Percentiles rank a stretch among this genome's conserved stretches.
phyloP scores from a whole-genome alignment of 495 filamentous ascomycete species.

The Tuber melanosporum region DNA sequence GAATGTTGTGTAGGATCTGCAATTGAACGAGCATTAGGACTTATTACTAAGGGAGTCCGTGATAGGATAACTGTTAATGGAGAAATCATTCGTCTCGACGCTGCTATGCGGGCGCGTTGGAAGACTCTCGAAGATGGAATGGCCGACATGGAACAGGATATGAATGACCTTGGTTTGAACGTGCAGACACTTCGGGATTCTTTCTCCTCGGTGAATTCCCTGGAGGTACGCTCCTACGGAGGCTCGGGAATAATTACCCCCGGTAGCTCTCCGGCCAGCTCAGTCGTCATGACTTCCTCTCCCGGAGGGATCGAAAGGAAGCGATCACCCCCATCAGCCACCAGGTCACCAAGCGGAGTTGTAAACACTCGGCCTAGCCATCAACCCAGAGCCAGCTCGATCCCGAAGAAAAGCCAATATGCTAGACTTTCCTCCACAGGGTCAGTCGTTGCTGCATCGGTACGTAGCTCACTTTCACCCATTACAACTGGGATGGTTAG shows the following conservation, averaged over 20 bases:
- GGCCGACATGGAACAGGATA: constrained; percentile 60
- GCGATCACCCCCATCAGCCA: constrained; percentile 29
- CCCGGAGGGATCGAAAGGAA: constrained; percentile 31
- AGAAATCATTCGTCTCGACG: constrained; percentile 76
- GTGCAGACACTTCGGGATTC: constrained; percentile 82
- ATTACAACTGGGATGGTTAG: constrained; percentile 30
- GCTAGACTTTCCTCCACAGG: constrained; percentile 30
- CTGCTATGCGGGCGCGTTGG: constrained; percentile 74
- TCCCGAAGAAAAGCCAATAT: constrained; percentile 35
- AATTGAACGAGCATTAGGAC: constrained; percentile 78
- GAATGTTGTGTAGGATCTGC: constrained; percentile 55
- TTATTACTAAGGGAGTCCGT: constrained; percentile 87
- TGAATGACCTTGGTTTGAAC: constrained; percentile 66
- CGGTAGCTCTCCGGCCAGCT: constrained; percentile 84
- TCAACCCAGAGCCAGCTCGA: constrained; percentile 25
- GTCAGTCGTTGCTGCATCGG: neutral
- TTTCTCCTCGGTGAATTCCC: constrained; percentile 82
- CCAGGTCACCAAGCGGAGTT: neutral
- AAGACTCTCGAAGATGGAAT: constrained; percentile 68
- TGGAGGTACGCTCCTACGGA: constrained; percentile 65
- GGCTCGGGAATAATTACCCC: constrained; percentile 71
- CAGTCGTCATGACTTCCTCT: constrained; percentile 61
- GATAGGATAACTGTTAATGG: constrained; percentile 91
- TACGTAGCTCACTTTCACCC: constrained; percentile 24
- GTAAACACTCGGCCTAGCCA: constrained; percentile 7